Evolutionary conservation across 108 stramenopile genomes (phyloP).

Genomic region (Tribonema minus): DNA sequence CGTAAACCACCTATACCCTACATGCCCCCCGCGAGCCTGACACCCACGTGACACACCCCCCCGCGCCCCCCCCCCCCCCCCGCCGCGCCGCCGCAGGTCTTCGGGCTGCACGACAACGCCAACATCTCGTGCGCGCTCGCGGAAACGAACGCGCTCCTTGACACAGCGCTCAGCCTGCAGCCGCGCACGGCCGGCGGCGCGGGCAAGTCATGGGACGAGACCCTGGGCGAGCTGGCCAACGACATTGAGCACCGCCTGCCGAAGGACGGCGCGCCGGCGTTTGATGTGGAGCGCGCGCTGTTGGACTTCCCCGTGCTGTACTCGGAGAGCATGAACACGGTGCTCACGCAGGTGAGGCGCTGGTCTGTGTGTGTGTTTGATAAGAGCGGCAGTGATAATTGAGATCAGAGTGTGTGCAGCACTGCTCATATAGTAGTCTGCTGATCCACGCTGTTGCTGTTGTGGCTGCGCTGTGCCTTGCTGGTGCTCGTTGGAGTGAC

Average conservation of each 20-base stretch:
- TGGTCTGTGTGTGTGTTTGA: too few relatives aligned
- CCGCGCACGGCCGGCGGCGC: constrained; percentile 55
- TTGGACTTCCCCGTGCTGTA: constrained; percentile 62
- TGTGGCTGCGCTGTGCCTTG: neutral
- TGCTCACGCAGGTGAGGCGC: constrained; percentile 59
- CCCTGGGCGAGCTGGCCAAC: constrained; percentile 53
- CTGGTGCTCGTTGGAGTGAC: neutral
- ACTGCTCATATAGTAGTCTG: too few relatives aligned
- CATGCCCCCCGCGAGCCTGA: too few relatives aligned
- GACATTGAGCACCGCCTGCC: constrained; percentile 57
- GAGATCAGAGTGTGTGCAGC: too few relatives aligned
- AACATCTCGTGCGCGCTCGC: constrained; percentile 63
- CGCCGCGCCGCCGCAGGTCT: constrained; percentile 40
- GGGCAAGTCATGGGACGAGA: constrained; percentile 58
- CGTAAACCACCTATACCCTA: too few relatives aligned
- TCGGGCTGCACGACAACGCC: constrained; percentile 68
- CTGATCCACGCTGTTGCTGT: neutral
- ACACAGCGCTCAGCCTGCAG: constrained; percentile 60
- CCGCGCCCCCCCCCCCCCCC: too few relatives aligned
- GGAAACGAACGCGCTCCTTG: constrained; percentile 57
- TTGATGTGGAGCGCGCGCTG: constrained; percentile 61
- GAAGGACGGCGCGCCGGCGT: neutral
- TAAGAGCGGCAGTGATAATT: too few relatives aligned
- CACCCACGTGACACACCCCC: too few relatives aligned
- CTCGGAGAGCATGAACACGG: constrained; percentile 68